Conservation (phyloP, 2,329 filamentous ascomycete species). For the Fusarium protoensiforme region DNA sequence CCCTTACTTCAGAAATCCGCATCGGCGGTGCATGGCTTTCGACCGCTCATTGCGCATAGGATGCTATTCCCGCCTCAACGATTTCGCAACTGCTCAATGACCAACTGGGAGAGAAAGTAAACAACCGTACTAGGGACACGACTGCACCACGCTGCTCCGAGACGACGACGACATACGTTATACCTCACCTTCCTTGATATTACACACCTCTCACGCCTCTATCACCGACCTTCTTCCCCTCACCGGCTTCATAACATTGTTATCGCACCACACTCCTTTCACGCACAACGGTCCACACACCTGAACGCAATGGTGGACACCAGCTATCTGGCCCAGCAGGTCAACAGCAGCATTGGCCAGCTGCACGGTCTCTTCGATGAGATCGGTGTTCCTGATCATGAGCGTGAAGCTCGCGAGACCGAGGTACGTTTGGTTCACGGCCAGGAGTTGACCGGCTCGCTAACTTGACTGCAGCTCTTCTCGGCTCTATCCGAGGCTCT, state of each 20-base stretch:
- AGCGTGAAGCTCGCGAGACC: conserved; percentile 88
- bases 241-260: conserved; percentile 23
- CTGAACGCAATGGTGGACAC: conserved; percentile 76
- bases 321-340: conserved; percentile 92
- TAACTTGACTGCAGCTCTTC: conserved; percentile 74
- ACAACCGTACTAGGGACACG: conserved; percentile 32
- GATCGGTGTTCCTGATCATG: conserved; percentile 93
- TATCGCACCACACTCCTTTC: conserved; percentile 25
- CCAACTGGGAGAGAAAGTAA: conserved; percentile 44
- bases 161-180: conserved; percentile 28
- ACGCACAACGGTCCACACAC: conserved; percentile 13
- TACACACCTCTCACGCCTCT: conserved; percentile 18
- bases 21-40: conserved; percentile 32
- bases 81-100: conserved; percentile 41
- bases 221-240: conserved; percentile 11
- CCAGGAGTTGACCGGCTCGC: neutral
- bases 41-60: conserved; percentile 33
- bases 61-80: conserved; percentile 38
- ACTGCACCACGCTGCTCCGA: conserved; percentile 25
- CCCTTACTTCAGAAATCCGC: conserved; percentile 15
- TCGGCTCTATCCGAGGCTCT: conserved; percentile 90
- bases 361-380: conserved; percentile 96
- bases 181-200: conserved; percentile 5
- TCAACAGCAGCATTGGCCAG: conserved; percentile 92
- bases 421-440: conserved; percentile 71